Conservation (phyloP, 108 stramenopile genomes). For the Skeletonema potamos region DNA sequence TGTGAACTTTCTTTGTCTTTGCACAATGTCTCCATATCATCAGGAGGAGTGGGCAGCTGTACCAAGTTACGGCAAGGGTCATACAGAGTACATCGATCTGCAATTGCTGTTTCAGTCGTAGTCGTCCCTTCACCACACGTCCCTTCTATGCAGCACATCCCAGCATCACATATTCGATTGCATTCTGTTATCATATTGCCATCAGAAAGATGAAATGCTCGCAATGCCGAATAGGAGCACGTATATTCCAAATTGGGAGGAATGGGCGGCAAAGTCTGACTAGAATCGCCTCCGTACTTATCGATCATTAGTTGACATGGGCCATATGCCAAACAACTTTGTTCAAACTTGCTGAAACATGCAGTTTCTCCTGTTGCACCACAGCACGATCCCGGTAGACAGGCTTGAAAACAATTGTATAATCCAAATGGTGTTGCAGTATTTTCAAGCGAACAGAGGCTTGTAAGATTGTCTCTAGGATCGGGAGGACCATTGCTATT, state of each 20-base stretch:
- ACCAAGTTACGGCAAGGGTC: slow-evolving; percentile 9
- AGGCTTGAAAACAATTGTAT: slow-evolving; percentile 5
- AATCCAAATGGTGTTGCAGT: not conserved
- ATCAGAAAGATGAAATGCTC: not conserved
- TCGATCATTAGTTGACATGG: not conserved
- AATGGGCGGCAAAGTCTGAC: slow-evolving; percentile 3
- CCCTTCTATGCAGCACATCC: slow-evolving; percentile 13
- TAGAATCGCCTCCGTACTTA: slow-evolving; percentile 1
- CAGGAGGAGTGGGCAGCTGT: slow-evolving; percentile 4
- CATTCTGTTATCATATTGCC: not conserved
- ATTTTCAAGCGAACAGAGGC: not conserved
- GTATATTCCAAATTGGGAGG: not conserved
- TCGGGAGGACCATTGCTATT: not conserved
- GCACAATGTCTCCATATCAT: slow-evolving; percentile 3
- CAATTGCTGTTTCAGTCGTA: not conserved
- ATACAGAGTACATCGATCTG: slow-evolving; percentile 5
- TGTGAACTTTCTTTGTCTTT: slow-evolving; percentile 1
- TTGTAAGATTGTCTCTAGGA: not conserved
- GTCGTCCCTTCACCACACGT: not conserved
- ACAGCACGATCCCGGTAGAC: slow-evolving; percentile 11
- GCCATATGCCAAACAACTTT: slow-evolving; percentile 3
- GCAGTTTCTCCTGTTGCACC: slow-evolving; percentile 5
- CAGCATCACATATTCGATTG: slow-evolving; percentile 5
- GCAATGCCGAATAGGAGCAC: slow-evolving; percentile 6
- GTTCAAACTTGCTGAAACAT: slow-evolving; percentile 12